phyloP scores from a whole-genome alignment of 345 rosid genomes.

The Microcos paniculata region DNA sequence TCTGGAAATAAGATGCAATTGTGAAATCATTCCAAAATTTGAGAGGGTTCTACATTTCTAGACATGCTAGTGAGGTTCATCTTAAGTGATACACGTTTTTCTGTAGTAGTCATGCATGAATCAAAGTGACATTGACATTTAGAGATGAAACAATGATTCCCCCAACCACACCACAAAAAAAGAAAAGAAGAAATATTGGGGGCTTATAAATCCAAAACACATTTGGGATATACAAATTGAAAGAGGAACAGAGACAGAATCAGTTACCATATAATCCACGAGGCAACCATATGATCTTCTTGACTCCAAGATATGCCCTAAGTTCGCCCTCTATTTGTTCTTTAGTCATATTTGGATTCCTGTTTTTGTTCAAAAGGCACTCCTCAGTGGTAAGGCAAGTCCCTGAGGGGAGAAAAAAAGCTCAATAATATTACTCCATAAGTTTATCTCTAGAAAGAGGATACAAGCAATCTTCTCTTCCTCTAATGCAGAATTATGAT shows the following conservation, averaged over 20 bases:
- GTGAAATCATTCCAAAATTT: background rate
- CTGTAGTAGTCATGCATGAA: background rate
- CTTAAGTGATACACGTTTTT: background rate
- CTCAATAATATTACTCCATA: background rate
- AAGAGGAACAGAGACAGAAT: constrained; percentile 5
- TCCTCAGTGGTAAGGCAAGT: constrained; percentile 94
- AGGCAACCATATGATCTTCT: constrained; percentile 80
- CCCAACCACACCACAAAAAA: background rate
- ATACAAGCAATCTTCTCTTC: background rate
- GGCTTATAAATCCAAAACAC: background rate
- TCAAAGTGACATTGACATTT: background rate
- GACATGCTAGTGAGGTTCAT: background rate
- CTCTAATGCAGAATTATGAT: background rate
- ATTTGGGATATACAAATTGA: background rate
- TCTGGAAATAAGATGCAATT: background rate
- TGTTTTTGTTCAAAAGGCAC: constrained; percentile 83
- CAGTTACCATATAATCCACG: constrained; percentile 72
- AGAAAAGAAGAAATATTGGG: background rate
- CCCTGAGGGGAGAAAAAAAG: constrained; percentile 40
- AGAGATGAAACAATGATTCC: background rate
- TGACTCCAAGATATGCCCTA: constrained; percentile 69
- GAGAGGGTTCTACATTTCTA: background rate
- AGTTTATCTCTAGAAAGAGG: background rate
- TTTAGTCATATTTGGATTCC: constrained; percentile 74
- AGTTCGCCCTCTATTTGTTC: constrained; percentile 80